Evolutionary conservation across 352 stramenopile species (phyloP).

Genomic region (Phytophthora meadii): DNA sequence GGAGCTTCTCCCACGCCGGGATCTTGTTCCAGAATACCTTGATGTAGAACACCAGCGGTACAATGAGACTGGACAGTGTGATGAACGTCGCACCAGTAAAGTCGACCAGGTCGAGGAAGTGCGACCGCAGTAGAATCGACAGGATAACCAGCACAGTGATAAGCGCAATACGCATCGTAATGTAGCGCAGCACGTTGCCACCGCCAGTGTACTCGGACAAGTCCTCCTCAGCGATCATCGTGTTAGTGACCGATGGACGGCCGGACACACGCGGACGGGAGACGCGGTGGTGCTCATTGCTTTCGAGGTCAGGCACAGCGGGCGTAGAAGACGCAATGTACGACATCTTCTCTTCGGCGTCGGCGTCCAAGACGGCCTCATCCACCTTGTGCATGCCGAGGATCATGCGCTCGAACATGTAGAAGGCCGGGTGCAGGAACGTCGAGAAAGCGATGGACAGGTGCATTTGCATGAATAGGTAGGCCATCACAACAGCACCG

Average conservation of each 20-base stretch:
- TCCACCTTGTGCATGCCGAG: slow-evolving; percentile 34
- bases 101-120: slow-evolving; percentile 56
- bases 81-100: slow-evolving; percentile 50
- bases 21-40: slow-evolving; percentile 54
- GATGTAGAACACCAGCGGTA: slow-evolving; percentile 59
- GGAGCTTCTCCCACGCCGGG: slow-evolving; percentile 47
- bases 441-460: slow-evolving; percentile 33
- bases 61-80: slow-evolving; percentile 32
- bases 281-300: slow-evolving; percentile 15
- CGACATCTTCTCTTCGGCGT: slow-evolving; percentile 40
- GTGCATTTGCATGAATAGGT: slow-evolving; percentile 41
- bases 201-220: slow-evolving; percentile 45
- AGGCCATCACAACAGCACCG: slow-evolving; percentile 31
- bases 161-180: slow-evolving; percentile 41
- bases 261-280: slow-evolving; percentile 6
- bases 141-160: slow-evolving; percentile 44
- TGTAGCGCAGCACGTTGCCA: slow-evolving; percentile 41
- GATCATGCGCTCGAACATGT: slow-evolving; percentile 35
- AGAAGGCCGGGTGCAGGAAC: slow-evolving; percentile 37
- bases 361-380: background rate
- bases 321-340: slow-evolving; percentile 33
- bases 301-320: slow-evolving; percentile 31
- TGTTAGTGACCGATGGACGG: slow-evolving; percentile 18
- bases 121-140: slow-evolving; percentile 50
- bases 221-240: slow-evolving; percentile 37